A percentile compares a stretch with the other conserved stretches of the same genome.
Evolutionary conservation across 139 green algal species (phyloP).

Genomic region (Tetraselmis striata): DNA sequence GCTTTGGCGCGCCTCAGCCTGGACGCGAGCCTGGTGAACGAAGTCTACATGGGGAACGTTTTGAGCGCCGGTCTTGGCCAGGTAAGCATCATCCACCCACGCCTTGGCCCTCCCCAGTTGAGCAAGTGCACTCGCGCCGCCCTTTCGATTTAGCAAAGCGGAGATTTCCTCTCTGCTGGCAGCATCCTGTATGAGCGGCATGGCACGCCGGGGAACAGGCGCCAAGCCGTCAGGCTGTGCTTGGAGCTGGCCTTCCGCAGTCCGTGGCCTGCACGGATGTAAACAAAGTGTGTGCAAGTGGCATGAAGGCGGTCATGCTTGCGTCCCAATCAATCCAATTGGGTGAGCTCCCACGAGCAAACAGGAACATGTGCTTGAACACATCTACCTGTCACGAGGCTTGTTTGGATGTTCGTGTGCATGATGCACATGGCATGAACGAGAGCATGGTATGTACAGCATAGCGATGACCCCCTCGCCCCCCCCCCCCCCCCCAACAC

Average conservation of each 20-base stretch:
- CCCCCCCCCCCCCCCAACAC: no score
- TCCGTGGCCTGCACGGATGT: slow-evolving; percentile 66
- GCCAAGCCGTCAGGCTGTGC: slow-evolving; percentile 72
- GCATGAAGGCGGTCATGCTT: slow-evolving; percentile 84
- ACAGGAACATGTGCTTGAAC: no score
- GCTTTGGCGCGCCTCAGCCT: slow-evolving; percentile 56
- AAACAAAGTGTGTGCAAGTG: slow-evolving; percentile 88
- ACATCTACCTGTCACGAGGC: no score
- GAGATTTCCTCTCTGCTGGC: background rate
- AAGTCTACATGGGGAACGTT: slow-evolving; percentile 87
- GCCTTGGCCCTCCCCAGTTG: background rate
- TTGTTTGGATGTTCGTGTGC: no score
- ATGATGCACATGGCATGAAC: no score
- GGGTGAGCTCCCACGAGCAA: slow-evolving; percentile 25
- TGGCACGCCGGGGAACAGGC: slow-evolving; percentile 40
- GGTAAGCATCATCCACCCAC: slow-evolving; percentile 21
- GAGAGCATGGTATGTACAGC: no score
- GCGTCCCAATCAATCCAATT: slow-evolving; percentile 65
- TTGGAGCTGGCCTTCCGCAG: slow-evolving; percentile 64
- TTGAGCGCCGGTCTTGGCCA: slow-evolving; percentile 68
- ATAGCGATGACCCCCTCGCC: no score
- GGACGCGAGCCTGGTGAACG: slow-evolving; percentile 41
- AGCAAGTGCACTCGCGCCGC: no score
- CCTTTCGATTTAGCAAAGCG: no score
- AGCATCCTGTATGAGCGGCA: background rate